Evolutionary conservation across 371 early-diverging fungal genomes (phyloP).

Genomic region (Coemansia sp.): DNA sequence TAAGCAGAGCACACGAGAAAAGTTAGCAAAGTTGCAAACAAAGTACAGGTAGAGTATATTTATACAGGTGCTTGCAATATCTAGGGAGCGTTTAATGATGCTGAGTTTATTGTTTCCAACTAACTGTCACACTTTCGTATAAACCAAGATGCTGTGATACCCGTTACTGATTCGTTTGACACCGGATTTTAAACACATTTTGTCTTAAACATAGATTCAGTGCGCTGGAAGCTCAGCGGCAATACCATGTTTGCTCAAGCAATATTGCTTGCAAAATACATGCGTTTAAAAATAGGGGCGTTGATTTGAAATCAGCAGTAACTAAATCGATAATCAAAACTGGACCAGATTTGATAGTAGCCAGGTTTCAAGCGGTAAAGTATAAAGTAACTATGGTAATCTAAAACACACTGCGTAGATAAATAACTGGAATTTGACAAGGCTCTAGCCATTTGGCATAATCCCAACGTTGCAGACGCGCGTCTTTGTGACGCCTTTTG

Average conservation of each 20-base stretch:
- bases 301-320: not conserved
- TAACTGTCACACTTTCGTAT: not conserved
- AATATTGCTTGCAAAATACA: no score
- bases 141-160: not conserved
- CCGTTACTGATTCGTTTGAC: slow-evolving; percentile 1
- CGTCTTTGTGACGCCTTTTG: no score
- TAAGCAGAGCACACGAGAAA: not conserved
- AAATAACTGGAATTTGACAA: no score
- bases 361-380: no score
- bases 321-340: not conserved
- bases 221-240: no score
- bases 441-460: no score
- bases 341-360: not conserved
- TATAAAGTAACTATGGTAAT: no score
- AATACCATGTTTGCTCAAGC: no score
- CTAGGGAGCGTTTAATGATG: not conserved
- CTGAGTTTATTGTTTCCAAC: not conserved
- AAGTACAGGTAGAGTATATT: not conserved
- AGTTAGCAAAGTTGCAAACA: not conserved
- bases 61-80: not conserved
- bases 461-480: no score
- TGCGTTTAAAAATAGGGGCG: no score
- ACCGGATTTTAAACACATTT: not conserved
- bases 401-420: no score
- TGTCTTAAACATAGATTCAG: no score